phyloP scores from a whole-genome alignment of 2,329 filamentous ascomycete genomes.

The Xylariales sp. region DNA sequence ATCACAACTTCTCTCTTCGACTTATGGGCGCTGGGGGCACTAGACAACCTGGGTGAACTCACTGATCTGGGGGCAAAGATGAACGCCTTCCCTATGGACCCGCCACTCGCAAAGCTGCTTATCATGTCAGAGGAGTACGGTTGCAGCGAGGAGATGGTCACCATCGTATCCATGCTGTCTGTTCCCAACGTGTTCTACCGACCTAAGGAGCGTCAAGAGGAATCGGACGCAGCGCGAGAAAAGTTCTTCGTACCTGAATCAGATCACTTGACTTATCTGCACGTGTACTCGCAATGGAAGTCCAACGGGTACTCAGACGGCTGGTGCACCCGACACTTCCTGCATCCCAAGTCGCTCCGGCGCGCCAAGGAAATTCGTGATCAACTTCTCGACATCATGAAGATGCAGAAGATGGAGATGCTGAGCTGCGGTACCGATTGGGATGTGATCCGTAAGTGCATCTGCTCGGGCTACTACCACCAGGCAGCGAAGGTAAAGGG shows the following conservation, averaged over 20 bases:
- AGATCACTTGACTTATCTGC: constrained; percentile 90
- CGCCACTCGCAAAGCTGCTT: constrained; percentile 87
- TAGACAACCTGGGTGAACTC: constrained; percentile 91
- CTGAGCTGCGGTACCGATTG: constrained; percentile 92
- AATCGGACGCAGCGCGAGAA: constrained; percentile 90
- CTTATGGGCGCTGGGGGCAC: constrained; percentile 88
- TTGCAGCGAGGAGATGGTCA: constrained; percentile 96
- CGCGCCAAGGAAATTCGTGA: constrained; percentile 92
- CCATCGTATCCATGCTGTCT: constrained; percentile 95
- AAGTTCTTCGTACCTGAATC: constrained; percentile 99
- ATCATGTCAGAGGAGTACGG: constrained; percentile 87
- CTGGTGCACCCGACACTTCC: constrained; percentile 90
- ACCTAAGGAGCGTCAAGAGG: constrained; percentile 92
- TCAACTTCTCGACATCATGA: constrained; percentile 91
- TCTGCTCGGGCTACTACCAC: constrained; percentile 97
- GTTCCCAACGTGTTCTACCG: constrained; percentile 96
- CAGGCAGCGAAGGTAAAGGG: constrained; percentile 95
- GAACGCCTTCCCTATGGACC: constrained; percentile 98
- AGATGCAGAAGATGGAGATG: constrained; percentile 84
- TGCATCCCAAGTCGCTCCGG: constrained; percentile 90
- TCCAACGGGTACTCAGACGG: constrained; percentile 83
- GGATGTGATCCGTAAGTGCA: constrained; percentile 92
- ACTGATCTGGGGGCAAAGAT: constrained; percentile 85
- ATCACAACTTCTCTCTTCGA: constrained; percentile 97
- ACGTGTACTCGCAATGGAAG: constrained; percentile 95